phyloP scores from a whole-genome alignment of 2,329 filamentous ascomycete genomes.

The Zarea fungicola region DNA sequence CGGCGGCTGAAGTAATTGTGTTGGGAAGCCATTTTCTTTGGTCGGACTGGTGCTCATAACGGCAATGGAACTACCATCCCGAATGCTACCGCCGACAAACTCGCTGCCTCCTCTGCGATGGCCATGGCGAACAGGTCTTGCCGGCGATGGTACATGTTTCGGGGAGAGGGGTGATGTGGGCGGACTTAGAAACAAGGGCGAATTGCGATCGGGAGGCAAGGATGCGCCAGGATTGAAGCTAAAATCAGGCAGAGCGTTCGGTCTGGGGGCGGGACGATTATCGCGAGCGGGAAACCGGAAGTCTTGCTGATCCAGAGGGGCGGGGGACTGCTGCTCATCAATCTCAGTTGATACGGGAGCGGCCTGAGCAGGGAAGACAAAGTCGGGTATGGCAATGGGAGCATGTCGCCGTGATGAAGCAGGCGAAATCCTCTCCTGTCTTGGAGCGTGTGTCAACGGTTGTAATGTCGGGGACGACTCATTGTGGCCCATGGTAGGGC shows the following conservation, averaged over 20 bases:
- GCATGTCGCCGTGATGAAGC: conserved; percentile 11
- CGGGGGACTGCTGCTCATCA: background rate
- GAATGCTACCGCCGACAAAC: conserved; percentile 71
- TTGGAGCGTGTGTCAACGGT: conserved; percentile 5
- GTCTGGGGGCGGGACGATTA: conserved; percentile 22
- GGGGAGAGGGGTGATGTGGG: conserved; percentile 50
- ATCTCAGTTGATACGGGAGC: conserved; percentile 34
- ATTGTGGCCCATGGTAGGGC: conserved; percentile 30
- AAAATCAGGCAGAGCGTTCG: conserved; percentile 47
- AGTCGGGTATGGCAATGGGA: conserved; percentile 57
- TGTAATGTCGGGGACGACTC: conserved; percentile 20
- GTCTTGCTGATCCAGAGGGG: conserved; percentile 26
- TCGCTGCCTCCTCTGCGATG: conserved; percentile 81
- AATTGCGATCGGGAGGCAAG: conserved; percentile 27
- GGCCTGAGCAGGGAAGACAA: conserved; percentile 54
- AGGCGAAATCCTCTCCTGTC: background rate
- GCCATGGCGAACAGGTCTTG: conserved; percentile 58
- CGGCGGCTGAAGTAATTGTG: conserved; percentile 49
- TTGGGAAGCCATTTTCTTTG: conserved; percentile 54
- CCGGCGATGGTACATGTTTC: conserved; percentile 47
- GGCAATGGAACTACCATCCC: conserved; percentile 52
- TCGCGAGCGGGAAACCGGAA: conserved; percentile 27
- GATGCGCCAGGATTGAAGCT: conserved; percentile 49
- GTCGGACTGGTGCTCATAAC: conserved; percentile 66
- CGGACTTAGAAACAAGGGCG: conserved; percentile 43